Conservation (phyloP, 805 yeast species). For the Tetrapisispora arboricola region DNA sequence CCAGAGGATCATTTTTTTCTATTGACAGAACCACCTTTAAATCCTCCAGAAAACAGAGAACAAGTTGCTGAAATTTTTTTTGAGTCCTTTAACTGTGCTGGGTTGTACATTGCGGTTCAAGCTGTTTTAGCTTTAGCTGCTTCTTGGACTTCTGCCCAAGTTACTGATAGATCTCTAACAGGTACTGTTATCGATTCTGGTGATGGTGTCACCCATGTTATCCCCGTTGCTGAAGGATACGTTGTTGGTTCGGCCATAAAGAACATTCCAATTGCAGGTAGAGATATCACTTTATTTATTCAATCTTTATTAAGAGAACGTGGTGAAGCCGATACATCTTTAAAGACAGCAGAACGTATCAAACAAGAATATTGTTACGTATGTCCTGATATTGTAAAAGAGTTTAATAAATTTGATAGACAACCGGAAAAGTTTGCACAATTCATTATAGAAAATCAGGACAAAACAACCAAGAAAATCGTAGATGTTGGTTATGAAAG, state of each 20-base stretch:
- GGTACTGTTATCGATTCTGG: slow-evolving; percentile 98
- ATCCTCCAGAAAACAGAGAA: slow-evolving; percentile 99
- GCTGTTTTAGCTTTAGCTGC: slow-evolving; percentile 98
- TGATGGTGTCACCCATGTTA: slow-evolving; percentile 98
- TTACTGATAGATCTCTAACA: slow-evolving; percentile 86
- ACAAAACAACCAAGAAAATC: slow-evolving; percentile 47
- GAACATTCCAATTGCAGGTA: slow-evolving; percentile 96
- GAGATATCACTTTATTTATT: slow-evolving; percentile 90
- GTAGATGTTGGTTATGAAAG: slow-evolving; percentile 97
- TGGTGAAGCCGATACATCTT: slow-evolving; percentile 87
- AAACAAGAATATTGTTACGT: slow-evolving; percentile 96
- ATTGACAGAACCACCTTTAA: slow-evolving; percentile 94
- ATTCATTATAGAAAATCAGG: slow-evolving; percentile 74
- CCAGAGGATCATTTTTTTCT: slow-evolving; percentile 97
- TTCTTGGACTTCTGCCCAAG: slow-evolving; percentile 96
- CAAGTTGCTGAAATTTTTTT: slow-evolving; percentile 98
- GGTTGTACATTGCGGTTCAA: slow-evolving; percentile 95
- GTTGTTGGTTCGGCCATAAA: slow-evolving; percentile 96
- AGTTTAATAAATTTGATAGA: slow-evolving; percentile 87
- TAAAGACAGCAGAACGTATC: slow-evolving; percentile 92
- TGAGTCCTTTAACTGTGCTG: slow-evolving; percentile 97
- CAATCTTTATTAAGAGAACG: slow-evolving; percentile 92
- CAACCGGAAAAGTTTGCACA: slow-evolving; percentile 92
- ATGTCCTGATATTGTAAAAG: slow-evolving; percentile 94
- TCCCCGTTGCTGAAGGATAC: slow-evolving; percentile 98